phyloP scores from a whole-genome alignment of 2,329 filamentous ascomycete genomes.

The Talaromyces sp. region DNA sequence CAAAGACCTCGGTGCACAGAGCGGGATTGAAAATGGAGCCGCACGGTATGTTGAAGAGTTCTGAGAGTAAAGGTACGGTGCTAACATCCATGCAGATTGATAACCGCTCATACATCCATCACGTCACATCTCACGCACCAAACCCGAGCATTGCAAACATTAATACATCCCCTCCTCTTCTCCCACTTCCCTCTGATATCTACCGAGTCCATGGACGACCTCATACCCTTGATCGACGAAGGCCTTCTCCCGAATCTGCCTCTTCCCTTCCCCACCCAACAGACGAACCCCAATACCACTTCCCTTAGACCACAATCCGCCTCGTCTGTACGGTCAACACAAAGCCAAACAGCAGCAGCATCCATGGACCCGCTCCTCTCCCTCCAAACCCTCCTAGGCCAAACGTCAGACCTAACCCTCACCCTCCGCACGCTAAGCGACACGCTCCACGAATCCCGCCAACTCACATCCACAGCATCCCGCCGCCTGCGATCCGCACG shows the following conservation, averaged over 20 bases:
- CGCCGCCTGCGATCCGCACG: conserved; percentile 75
- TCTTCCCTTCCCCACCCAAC: conserved; percentile 34
- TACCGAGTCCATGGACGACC: conserved; percentile 53
- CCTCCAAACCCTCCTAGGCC: conserved; percentile 63
- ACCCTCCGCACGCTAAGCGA: conserved; percentile 85
- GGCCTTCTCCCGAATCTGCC: conserved; percentile 53
- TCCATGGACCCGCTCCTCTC: conserved; percentile 56
- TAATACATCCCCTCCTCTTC: conserved; percentile 57
- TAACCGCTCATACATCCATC: conserved; percentile 57
- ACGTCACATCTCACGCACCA: conserved; percentile 60
- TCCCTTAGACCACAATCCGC: conserved; percentile 27
- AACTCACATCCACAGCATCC: conserved; percentile 77
- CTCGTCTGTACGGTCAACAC: conserved; percentile 24
- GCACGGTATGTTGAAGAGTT: conserved; percentile 44
- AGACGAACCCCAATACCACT: conserved; percentile 21
- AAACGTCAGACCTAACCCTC: conserved; percentile 70
- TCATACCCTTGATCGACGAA: conserved; percentile 55
- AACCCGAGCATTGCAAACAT: conserved; percentile 56
- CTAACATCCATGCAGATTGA: conserved; percentile 42
- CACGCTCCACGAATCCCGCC: conserved; percentile 88
- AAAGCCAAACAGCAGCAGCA: conserved; percentile 20
- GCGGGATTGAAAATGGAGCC: conserved; percentile 54
- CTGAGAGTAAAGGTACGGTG: not conserved
- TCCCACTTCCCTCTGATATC: conserved; percentile 54
- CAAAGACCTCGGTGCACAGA: conserved; percentile 54